phyloP scores from a whole-genome alignment of 1,139 yeast species.

The Eremothecium gossypii region DNA sequence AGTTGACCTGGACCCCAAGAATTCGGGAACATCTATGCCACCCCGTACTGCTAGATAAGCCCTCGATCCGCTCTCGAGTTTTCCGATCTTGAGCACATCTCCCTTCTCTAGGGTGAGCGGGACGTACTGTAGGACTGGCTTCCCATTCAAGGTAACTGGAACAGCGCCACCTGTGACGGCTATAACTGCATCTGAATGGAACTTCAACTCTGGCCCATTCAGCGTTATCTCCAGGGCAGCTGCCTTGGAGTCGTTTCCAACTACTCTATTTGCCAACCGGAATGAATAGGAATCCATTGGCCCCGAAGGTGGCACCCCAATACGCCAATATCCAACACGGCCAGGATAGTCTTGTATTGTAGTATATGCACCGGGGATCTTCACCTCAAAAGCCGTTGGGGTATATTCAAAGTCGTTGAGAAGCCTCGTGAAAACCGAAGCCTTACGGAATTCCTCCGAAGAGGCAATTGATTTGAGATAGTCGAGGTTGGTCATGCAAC shows the following conservation, averaged over 20 bases:
- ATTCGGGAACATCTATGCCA: conserved; percentile 89
- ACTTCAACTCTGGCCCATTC: conserved; percentile 73
- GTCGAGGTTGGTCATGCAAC: conserved; percentile 84
- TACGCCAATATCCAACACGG: conserved; percentile 77
- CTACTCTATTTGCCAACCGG: conserved; percentile 79
- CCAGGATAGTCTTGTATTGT: conserved; percentile 97
- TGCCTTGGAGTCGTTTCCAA: conserved; percentile 71
- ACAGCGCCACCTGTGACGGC: conserved; percentile 82
- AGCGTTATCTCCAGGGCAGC: conserved; percentile 89
- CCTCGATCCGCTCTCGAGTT: conserved; percentile 73
- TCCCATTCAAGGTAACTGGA: conserved; percentile 57
- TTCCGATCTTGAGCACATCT: conserved; percentile 71
- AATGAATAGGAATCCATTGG: conserved; percentile 94
- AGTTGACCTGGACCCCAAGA: conserved; percentile 92
- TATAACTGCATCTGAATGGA: conserved; percentile 70
- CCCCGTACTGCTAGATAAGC: conserved; percentile 85
- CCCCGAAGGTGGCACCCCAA: conserved; percentile 97
- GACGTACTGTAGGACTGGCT: conserved; percentile 50
- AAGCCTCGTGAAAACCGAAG: conserved; percentile 77
- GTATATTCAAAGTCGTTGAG: conserved; percentile 73
- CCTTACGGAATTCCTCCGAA: conserved; percentile 74
- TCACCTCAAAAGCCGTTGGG: conserved; percentile 76
- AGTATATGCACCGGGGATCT: conserved; percentile 86
- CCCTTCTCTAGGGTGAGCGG: conserved; percentile 67
- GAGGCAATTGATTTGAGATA: conserved; percentile 78